These are phyloP conservation scores for Penicillium steckii DNA, from an alignment of 495 filamentous ascomycete genomes.

Conservation along the genomic window DNA sequence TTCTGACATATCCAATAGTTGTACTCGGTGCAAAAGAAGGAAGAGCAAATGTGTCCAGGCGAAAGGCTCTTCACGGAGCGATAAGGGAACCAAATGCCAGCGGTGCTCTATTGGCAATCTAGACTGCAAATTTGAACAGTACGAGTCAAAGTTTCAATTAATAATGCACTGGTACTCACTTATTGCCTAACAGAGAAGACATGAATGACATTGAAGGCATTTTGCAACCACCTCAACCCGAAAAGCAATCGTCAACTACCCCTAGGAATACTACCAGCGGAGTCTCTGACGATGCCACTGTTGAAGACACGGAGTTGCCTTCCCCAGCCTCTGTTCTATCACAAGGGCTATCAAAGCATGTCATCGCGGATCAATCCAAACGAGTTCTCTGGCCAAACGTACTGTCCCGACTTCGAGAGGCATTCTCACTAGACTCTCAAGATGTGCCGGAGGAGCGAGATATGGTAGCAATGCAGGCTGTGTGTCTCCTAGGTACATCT, in stretches of 20 bases:
- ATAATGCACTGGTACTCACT: no score
- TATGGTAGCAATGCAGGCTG: constrained; percentile 19
- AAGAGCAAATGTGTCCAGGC: constrained; percentile 22
- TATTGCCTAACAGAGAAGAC: no score
- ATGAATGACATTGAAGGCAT: no score
- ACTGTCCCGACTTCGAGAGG: constrained; percentile 18
- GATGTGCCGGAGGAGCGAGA: constrained; percentile 5
- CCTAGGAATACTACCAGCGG: background rate
- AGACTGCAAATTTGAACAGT: constrained; percentile 16
- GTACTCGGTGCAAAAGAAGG: constrained; percentile 16
- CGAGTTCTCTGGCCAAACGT: constrained; percentile 17
- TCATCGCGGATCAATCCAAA: constrained; percentile 12
- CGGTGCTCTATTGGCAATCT: constrained; percentile 14
- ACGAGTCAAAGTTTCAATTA: background rate
- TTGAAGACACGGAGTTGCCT: background rate
- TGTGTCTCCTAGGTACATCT: constrained; percentile 6
- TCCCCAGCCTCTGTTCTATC: constrained; percentile 15
- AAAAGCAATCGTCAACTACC: constrained; percentile 1
- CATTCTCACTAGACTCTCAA: constrained; percentile 16
- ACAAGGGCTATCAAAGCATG: constrained; percentile 15
- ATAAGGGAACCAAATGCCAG: constrained; percentile 9
- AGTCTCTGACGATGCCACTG: background rate
- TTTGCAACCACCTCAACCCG: background rate
- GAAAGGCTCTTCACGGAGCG: background rate
- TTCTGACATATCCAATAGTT: constrained; percentile 3